A percentile compares a stretch with the other conserved stretches of the same genome.
phyloP scores from a whole-genome alignment of 2,329 filamentous ascomycete genomes.

The Keithomyces neogunnii region DNA sequence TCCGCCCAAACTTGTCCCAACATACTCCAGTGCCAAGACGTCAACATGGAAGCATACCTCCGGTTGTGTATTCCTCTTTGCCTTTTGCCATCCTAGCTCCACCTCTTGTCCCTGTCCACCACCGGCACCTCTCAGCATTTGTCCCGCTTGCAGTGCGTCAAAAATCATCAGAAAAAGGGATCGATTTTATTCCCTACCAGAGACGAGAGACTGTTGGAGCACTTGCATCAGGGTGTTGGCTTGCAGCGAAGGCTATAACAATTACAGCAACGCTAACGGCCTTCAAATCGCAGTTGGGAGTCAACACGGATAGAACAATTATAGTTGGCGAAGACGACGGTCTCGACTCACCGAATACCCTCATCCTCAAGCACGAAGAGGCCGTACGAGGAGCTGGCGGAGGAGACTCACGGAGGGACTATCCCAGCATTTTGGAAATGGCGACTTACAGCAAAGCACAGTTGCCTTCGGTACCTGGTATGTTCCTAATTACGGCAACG shows the following conservation, averaged over 20 bases:
- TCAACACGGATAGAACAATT: constrained; percentile 45
- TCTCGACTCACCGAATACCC: constrained; percentile 48
- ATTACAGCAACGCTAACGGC: neutral
- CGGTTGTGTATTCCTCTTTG: neutral
- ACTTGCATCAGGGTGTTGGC: no score
- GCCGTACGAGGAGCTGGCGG: constrained; percentile 43
- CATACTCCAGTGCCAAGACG: neutral
- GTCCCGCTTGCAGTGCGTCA: neutral
- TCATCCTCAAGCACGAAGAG: constrained; percentile 49
- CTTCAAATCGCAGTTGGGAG: constrained; percentile 34
- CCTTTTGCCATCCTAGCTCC: neutral
- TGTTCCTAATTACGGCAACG: constrained; percentile 30
- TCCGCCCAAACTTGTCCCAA: constrained; percentile 24
- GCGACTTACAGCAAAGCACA: constrained; percentile 65
- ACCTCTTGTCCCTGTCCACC: neutral
- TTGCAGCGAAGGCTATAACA: no score
- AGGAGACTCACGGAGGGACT: constrained; percentile 47
- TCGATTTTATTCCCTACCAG: neutral
- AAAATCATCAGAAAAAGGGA: neutral
- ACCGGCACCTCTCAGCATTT: neutral
- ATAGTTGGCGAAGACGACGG: constrained; percentile 47
- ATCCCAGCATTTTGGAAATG: constrained; percentile 36
- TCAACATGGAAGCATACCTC: neutral
- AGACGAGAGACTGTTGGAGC: neutral
- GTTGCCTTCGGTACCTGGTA: constrained; percentile 73